Evolutionary conservation across 768 basidiomycete genomes (phyloP), one percentile per base, ranked within the genome.

Genomic region (Myochromella boudieri): DNA sequence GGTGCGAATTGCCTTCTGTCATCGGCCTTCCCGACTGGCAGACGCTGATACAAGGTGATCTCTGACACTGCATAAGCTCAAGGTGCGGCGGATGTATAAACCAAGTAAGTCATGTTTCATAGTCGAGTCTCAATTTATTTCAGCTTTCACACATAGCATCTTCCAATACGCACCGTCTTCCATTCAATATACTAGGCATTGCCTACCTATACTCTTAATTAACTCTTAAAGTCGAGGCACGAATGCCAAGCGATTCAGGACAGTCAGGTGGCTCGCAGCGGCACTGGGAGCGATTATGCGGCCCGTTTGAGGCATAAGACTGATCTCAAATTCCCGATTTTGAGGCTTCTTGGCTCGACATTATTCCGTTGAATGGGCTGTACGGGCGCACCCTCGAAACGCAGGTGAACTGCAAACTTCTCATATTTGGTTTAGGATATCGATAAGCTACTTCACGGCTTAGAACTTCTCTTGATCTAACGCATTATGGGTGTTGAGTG

Each of bases 1-100:
- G 81, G 81, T 61, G 69, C 15, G 68, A 68, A 26, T 60, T 83
- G 24, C 81, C 80, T 9, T 48, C 56, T 2, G 55, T 78, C 32
- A 55, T 75, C 11, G 72, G 73, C 3, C 62, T 81, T 21, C 73
- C 78, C 1, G 47, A 57, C 26, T 83, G 81, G 81, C 60, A 67
- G 29, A 71, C 72, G 5, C 47, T 65, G 18, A 37, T 55, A 40
- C 38, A 27, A 6, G 51, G 15, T 11, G 60, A 62, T 37, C 42
- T 60, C 5, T 34, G 14, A 31, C n/a, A 31, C n/a, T 8, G 29
- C 8, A 31, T 31, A 8, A n/a, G 29, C 29, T n/a, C n/a, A n/a
- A n/a, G n/a, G n/a, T n/a, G n/a, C n/a, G n/a, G n/a, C n/a, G n/a
- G n/a, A n/a, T n/a, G n/a, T n/a, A n/a, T n/a, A n/a, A n/a, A n/a